Base-by-base conservation (phyloP, 192 early-diverging fungal genomes). In the Bifiguratus adelaidae region DNA sequence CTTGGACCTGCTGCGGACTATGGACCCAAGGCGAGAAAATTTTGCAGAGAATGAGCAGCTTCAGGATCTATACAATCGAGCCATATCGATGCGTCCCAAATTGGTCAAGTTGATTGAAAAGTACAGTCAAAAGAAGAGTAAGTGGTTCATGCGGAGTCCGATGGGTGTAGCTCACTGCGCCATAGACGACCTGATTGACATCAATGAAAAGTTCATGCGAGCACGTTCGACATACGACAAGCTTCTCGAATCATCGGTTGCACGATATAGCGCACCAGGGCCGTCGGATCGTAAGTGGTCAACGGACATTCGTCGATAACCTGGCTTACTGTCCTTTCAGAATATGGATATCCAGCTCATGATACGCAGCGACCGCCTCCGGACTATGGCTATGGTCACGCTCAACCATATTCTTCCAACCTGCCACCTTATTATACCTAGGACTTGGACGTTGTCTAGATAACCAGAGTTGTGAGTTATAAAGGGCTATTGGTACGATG, bases 41-140 rank as follows among this genome's bases (percentile, higher is more conserved):
- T 77, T 92, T 21, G 81, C 85, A 20, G 94, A 93, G 41, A 96
- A 97, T 57, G 86, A 91, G 26, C 59, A 78, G 15, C 63, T 99
- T 13, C 88, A 92, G 63, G 69, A 73, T 8, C 58, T 85, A 9
- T 95, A 99, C 53, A 74, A 83, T 38, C 69, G 76, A 1, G 83
- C 91, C 6, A 54, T 94, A 40, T 67, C 83, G n/a, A 56, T 94
- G 44, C 63, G 91, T 32, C 91, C 92, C 2, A 86, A 89, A 63
- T 65, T 99, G 30, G 74, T 95, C 13, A 81, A 80, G 53, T 67
- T 92, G 25, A 77, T 95, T 44, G 89, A 93, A 47, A 80, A 79
- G 33, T 83, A 89, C 36, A 80, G 74, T 16, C 72, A 80, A 22
- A 91, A 88, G 58, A 91, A 89, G 72, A 88, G 88, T 73, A 65